Conservation (phyloP, 768 basidiomycete species). For the Neoboletus magnificus region DNA sequence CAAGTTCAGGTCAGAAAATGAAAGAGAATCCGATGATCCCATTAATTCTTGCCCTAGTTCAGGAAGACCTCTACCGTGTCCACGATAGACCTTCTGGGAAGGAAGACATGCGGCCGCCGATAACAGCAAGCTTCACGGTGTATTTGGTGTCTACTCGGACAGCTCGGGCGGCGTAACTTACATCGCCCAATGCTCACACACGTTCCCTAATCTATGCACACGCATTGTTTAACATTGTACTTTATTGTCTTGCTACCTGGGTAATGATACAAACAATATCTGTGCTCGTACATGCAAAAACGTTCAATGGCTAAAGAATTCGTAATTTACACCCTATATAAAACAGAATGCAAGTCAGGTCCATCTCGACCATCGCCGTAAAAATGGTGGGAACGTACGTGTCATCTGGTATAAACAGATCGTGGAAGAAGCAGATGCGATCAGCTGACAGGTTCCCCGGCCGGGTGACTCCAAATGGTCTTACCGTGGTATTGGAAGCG, state of each 20-base stretch:
- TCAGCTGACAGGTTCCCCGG: conserved; percentile 12
- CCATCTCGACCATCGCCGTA: neutral
- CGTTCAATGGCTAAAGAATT: conserved; percentile 2
- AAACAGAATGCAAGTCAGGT: conserved; percentile 3
- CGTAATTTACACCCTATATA: conserved; percentile 35
- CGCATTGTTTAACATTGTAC: neutral
- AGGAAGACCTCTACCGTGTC: neutral
- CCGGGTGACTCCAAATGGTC: conserved; percentile 12
- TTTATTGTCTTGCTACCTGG: conserved; percentile 2
- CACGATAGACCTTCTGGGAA: neutral
- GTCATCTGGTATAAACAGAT: conserved; percentile 43
- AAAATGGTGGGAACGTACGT: conserved; percentile 43
- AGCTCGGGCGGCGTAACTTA: neutral
- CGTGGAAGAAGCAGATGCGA: conserved; percentile 2
- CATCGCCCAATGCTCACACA: neutral
- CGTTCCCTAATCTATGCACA: neutral
- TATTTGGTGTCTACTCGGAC: neutral
- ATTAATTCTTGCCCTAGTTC: too few species aligned
- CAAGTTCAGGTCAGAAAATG: too few species aligned
- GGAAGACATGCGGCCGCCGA: neutral
- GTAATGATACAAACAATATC: conserved; percentile 21
- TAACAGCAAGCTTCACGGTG: neutral
- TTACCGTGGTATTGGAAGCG: conserved; percentile 80
- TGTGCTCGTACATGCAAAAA: conserved; percentile 21
- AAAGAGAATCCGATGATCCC: too few species aligned